Evolutionary conservation across 2,329 filamentous ascomycete species (phyloP).

Genomic region (Cyphellophora europaea): DNA sequence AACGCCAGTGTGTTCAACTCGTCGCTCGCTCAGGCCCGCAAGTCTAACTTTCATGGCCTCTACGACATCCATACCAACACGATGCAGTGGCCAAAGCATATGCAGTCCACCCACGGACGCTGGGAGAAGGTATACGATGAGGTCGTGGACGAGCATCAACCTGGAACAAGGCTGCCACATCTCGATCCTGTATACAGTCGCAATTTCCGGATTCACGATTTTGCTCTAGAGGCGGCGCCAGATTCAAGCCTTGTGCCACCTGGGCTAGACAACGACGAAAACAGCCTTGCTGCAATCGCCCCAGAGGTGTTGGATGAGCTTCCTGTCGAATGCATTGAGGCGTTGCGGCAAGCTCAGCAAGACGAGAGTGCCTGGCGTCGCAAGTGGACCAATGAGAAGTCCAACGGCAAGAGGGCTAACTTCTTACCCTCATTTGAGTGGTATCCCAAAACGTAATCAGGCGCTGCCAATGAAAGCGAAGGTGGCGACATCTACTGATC

Average conservation of each 20-base stretch:
- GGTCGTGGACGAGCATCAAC: slow-evolving; percentile 8
- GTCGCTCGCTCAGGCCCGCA: slow-evolving; percentile 58
- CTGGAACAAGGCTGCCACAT: slow-evolving; percentile 37
- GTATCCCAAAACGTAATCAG: slow-evolving; percentile 16
- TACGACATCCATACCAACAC: slow-evolving; percentile 93
- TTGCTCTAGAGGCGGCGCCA: slow-evolving; percentile 48
- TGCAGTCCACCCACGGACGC: slow-evolving; percentile 79
- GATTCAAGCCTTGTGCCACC: slow-evolving; percentile 50
- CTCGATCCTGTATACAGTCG: slow-evolving; percentile 50
- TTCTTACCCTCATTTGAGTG: slow-evolving; percentile 18
- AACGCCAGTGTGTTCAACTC: slow-evolving; percentile 87
- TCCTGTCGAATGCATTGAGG: slow-evolving; percentile 50
- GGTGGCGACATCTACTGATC: too few species aligned
- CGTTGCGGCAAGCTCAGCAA: slow-evolving; percentile 59
- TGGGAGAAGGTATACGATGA: slow-evolving; percentile 58
- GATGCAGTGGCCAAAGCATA: slow-evolving; percentile 77
- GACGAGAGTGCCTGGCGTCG: slow-evolving; percentile 64
- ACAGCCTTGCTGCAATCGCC: slow-evolving; percentile 27
- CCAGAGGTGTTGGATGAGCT: slow-evolving; percentile 34
- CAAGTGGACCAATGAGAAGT: slow-evolving; percentile 62
- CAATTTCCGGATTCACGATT: slow-evolving; percentile 56
- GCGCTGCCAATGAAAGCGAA: too few species aligned
- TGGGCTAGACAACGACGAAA: slow-evolving; percentile 37
- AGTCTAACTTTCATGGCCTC: slow-evolving; percentile 61
- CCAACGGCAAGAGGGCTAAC: slow-evolving; percentile 37